phyloP scores from a whole-genome alignment of 2,329 filamentous ascomycete species.

The Hysterium pulicare region DNA sequence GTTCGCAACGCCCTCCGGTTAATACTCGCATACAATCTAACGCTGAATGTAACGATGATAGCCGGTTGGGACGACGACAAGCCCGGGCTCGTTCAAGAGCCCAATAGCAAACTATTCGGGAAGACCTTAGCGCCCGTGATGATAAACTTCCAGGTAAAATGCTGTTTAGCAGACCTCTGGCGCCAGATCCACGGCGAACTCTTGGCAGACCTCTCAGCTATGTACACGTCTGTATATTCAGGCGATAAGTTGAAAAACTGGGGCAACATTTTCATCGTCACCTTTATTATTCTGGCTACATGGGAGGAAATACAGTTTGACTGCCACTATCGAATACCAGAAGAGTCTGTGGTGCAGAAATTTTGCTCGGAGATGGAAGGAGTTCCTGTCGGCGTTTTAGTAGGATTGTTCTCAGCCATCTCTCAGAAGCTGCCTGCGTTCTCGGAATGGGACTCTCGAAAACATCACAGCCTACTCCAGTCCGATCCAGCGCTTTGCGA shows the following conservation, averaged over 20 bases:
- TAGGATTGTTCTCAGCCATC: slow-evolving; percentile 94
- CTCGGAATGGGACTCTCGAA: slow-evolving; percentile 87
- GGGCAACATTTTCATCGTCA: slow-evolving; percentile 98
- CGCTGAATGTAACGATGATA: slow-evolving; percentile 89
- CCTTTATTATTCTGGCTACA: slow-evolving; percentile 84
- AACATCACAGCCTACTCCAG: slow-evolving; percentile 85
- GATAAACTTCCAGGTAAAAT: slow-evolving; percentile 99
- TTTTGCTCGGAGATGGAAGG: slow-evolving; percentile 97
- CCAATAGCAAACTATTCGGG: slow-evolving; percentile 81
- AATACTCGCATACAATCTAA: slow-evolving; percentile 92
- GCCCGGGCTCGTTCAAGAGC: slow-evolving; percentile 73
- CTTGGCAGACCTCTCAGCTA: slow-evolving; percentile 81
- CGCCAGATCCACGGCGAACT: slow-evolving; percentile 95
- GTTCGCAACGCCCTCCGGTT: slow-evolving; percentile 94
- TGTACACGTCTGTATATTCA: slow-evolving; percentile 97
- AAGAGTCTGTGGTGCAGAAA: slow-evolving; percentile 79
- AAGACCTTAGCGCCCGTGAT: slow-evolving; percentile 92
- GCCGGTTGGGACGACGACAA: slow-evolving; percentile 83
- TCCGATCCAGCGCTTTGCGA: slow-evolving; percentile 91
- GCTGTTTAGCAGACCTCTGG: slow-evolving; percentile 96
- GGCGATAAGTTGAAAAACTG: slow-evolving; percentile 98
- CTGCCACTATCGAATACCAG: slow-evolving; percentile 89
- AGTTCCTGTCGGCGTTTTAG: slow-evolving; percentile 90
- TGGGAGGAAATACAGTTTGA: slow-evolving; percentile 99
- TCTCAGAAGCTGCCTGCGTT: slow-evolving; percentile 93